Evolutionary conservation across 2,329 filamentous ascomycete genomes (phyloP).

Genomic region (Trichophyton simii): DNA sequence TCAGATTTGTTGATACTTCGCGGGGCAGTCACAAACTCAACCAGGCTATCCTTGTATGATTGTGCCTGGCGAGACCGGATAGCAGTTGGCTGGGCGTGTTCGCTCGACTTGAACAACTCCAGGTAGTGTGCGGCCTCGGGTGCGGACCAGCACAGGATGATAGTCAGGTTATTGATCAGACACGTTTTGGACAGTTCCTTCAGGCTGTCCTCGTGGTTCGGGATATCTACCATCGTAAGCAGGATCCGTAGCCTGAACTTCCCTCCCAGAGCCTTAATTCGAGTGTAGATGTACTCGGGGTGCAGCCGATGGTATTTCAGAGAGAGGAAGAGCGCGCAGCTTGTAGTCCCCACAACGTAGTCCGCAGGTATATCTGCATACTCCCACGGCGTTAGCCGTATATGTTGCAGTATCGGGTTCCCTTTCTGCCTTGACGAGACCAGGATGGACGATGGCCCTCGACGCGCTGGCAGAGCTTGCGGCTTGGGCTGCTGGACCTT

Average conservation of each 20-base stretch:
- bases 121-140: constrained; percentile 88
- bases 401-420: constrained; percentile 76
- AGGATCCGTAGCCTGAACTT: constrained; percentile 80
- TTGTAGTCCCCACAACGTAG: constrained; percentile 75
- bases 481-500: constrained; percentile 78
- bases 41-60: constrained; percentile 71
- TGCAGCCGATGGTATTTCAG: constrained; percentile 96
- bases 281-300: constrained; percentile 93
- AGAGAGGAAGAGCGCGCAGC: constrained; percentile 82
- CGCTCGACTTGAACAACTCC: constrained; percentile 88
- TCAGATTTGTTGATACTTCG: constrained; percentile 89
- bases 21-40: constrained; percentile 86
- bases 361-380: constrained; percentile 95
- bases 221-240: constrained; percentile 85
- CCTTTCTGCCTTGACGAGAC: constrained; percentile 90
- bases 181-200: constrained; percentile 88
- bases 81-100: constrained; percentile 67
- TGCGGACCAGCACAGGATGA: constrained; percentile 88
- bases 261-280: constrained; percentile 70
- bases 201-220: constrained; percentile 80
- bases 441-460: constrained; percentile 63
- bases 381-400: constrained; percentile 81
- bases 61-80: constrained; percentile 78
- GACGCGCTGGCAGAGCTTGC: constrained; percentile 59
- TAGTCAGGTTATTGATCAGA: constrained; percentile 79